Percentiles rank a stretch among this genome's conserved stretches.
Evolutionary conservation across 2,329 filamentous ascomycete genomes (phyloP).

Genomic region (Endothia cerciana): DNA sequence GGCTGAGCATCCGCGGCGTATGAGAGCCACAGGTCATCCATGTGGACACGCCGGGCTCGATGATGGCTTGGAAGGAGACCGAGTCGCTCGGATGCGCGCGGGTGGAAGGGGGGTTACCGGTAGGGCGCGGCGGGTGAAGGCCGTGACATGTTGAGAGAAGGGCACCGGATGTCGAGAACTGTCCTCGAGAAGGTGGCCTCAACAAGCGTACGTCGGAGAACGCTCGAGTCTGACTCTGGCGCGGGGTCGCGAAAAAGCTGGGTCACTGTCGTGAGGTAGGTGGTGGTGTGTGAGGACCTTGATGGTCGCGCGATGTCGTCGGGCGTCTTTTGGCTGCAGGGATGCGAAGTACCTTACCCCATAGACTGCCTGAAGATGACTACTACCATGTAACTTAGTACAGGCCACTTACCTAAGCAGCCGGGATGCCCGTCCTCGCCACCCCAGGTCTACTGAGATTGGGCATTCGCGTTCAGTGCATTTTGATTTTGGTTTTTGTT

Average conservation of each 20-base stretch:
- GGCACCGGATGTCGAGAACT: too few relatives aligned
- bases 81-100: neutral
- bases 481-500: too few relatives aligned
- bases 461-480: neutral
- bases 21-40: constrained; percentile 5
- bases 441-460: neutral
- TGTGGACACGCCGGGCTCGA: neutral
- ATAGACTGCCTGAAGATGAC: constrained; percentile 1
- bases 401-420: constrained; percentile 2
- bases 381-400: neutral
- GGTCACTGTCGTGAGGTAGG: neutral
- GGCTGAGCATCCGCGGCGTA: neutral
- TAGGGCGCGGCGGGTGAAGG: neutral
- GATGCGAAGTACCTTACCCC: neutral
- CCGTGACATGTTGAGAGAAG: constrained; percentile 4
- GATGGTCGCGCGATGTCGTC: constrained; percentile 34
- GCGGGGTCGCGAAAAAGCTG: constrained; percentile 1
- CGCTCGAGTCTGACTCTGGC: neutral
- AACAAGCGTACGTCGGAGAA: neutral
- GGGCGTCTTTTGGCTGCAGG: constrained; percentile 2
- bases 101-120: neutral
- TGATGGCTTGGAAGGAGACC: neutral
- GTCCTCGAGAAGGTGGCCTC: too few relatives aligned
- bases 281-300: constrained; percentile 36
- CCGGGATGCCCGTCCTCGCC: neutral